phyloP scores from a whole-genome alignment of 352 stramenopile species.

The Phytophthora parvispora region DNA sequence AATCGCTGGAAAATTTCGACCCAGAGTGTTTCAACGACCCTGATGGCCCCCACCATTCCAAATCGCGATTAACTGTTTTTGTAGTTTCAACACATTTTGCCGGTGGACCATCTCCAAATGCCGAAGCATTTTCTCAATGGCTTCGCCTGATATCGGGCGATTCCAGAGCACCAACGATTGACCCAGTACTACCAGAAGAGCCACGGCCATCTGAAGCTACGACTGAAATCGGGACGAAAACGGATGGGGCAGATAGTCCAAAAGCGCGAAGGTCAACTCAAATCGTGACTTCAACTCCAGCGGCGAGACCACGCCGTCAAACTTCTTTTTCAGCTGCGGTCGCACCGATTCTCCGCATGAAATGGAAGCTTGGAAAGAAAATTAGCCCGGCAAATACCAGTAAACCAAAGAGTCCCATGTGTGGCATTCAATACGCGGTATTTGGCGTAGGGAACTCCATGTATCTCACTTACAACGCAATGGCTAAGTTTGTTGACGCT shows the following conservation, averaged over 20 bases:
- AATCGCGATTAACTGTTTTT: slow-evolving; percentile 69
- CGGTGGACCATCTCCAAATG: slow-evolving; percentile 84
- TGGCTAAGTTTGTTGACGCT: slow-evolving; percentile 92
- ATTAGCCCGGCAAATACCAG: not conserved
- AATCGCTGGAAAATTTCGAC: slow-evolving; percentile 57
- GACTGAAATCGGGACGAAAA: no score
- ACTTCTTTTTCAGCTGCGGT: slow-evolving; percentile 2
- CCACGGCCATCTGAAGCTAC: not conserved
- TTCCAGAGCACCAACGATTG: not conserved
- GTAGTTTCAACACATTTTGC: slow-evolving; percentile 94
- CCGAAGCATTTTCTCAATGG: slow-evolving; percentile 23
- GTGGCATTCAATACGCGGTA: slow-evolving; percentile 91
- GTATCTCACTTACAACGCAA: slow-evolving; percentile 97
- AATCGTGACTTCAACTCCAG: not conserved
- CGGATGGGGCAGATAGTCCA: not conserved
- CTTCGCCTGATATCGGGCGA: slow-evolving; percentile 7
- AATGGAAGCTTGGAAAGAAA: slow-evolving; percentile 6
- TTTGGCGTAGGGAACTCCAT: slow-evolving; percentile 97
- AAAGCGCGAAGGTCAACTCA: not conserved
- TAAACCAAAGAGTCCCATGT: slow-evolving; percentile 31
- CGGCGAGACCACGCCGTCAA: not conserved
- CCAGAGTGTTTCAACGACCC: slow-evolving; percentile 21
- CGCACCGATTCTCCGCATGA: not conserved
- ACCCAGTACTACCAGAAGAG: not conserved
- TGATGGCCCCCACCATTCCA: slow-evolving; percentile 31